Conservation (phyloP, 2,329 filamentous ascomycete genomes). For the Hyphodiscus sp. region DNA sequence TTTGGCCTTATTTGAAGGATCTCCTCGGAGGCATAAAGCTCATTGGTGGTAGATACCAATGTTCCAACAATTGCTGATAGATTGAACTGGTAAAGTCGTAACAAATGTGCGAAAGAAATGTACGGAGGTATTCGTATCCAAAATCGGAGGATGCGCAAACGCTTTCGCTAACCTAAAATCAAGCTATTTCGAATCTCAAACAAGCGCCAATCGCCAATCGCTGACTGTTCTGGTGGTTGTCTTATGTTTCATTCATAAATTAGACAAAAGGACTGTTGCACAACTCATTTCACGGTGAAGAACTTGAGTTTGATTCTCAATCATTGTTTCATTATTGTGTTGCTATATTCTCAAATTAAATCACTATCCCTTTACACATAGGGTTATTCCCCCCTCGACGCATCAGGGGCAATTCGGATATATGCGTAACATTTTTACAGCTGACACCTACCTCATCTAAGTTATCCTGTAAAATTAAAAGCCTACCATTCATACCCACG, state of each 20-base stretch:
- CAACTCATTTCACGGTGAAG: no score
- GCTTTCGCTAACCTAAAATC: neutral
- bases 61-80: neutral
- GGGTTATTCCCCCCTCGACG: no score
- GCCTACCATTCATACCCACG: no score
- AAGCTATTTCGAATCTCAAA: neutral
- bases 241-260: neutral
- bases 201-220: neutral
- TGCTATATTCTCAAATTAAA: no score
- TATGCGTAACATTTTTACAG: no score
- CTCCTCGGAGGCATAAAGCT: neutral
- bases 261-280: neutral
- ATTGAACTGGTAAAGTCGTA: neutral
- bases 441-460: no score
- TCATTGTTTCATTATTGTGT: no score
- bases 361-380: no score
- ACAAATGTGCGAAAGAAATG: neutral
- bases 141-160: neutral
- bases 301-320: no score
- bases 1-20: neutral
- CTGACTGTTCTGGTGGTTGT: no score
- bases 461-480: no score
- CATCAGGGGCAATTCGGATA: no score
- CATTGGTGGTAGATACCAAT: neutral
- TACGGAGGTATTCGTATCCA: neutral